phyloP scores from a whole-genome alignment of 345 rosid species.

The Eucalyptus coolabah region DNA sequence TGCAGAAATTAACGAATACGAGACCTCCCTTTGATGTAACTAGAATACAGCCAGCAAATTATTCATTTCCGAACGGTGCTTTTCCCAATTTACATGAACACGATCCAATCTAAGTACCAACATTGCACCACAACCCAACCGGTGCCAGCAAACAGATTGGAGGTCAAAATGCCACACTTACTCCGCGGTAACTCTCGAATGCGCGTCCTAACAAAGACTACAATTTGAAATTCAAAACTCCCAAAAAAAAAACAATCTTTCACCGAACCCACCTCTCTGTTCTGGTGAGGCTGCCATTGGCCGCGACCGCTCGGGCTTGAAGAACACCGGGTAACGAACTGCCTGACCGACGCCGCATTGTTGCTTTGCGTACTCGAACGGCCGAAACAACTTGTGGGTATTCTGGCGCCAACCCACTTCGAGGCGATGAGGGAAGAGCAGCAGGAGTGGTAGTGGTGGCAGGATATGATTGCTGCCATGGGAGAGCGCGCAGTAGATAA shows the following conservation, averaged over 20 bases:
- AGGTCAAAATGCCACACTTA: not conserved
- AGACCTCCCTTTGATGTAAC: not conserved
- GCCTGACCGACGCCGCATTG: conserved; percentile 8
- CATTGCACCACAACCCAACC: not conserved
- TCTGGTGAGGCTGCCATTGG: conserved; percentile 1
- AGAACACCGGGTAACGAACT: conserved; percentile 17
- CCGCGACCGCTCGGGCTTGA: not conserved
- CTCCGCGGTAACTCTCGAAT: not conserved
- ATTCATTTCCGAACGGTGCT: not conserved
- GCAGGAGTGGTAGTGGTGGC: conserved; percentile 7
- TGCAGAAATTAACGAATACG: not conserved
- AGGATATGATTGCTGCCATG: conserved; percentile 40
- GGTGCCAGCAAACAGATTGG: not conserved
- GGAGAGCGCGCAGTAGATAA: not conserved
- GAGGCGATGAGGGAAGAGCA: conserved; percentile 18
- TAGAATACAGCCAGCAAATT: not conserved
- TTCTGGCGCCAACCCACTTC: conserved; percentile 7
- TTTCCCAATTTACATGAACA: not conserved
- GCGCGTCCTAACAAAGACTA: not conserved
- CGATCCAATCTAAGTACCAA: not conserved
- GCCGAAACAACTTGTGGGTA: conserved; percentile 8
- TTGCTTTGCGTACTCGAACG: not conserved
- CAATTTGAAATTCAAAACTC: not conserved
- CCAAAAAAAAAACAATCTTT: not conserved
- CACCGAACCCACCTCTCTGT: conserved; percentile 22